Evolutionary conservation across 202 grass and related monocot species (phyloP), one percentile per base, ranked within the genome.

Genomic region (Brachypodium distachyon): DNA sequence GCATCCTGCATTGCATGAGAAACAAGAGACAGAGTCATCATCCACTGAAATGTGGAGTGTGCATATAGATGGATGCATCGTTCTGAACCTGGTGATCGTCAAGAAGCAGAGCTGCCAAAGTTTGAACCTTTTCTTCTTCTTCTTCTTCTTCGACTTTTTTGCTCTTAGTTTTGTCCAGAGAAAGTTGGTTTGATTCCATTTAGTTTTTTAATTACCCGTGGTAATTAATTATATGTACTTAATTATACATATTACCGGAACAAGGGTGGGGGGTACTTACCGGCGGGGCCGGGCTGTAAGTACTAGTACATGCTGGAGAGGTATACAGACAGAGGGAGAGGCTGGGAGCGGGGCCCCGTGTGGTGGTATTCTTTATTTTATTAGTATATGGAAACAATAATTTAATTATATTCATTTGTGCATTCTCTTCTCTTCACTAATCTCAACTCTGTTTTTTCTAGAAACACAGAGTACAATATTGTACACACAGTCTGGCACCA

Each of bases 101-200:
- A 36, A 78, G 46, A 58, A 42, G 40, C 40, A 67, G 67, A 48
- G 54, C 43, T 70, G 70, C 86, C 81, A 76, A 76, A 69, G 76
- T 84, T 88, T 84, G 5, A 64, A 49, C n/a, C n/a, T 42, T 60
- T 74, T 31, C 51, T 69, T 13, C n/a, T 13, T 61, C 1, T 46
- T 27, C 22, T 55, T 73, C 33, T 33, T 63, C 7, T n/a, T n/a
- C n/a, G n/a, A 16, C 57, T 8, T 4, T 37, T 9, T 61, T 58
- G 8, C 52, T 54, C 74, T 73, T 88, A 88, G 81, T 88, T 88
- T 88, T 88, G 86, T 88, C 81, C 86, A 88, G 76, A 79, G 80
- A 83, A 88, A 88, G 76, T 75, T 88, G 84, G 86, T 84, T 84
- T 84, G 70, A 83, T 88, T 88, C 84, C 61, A 80, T 88, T 84